Percentiles rank a stretch among this genome's conserved stretches.
Conservation (phyloP, 139 green algal genomes). For the Haematococcus lacustris region DNA sequence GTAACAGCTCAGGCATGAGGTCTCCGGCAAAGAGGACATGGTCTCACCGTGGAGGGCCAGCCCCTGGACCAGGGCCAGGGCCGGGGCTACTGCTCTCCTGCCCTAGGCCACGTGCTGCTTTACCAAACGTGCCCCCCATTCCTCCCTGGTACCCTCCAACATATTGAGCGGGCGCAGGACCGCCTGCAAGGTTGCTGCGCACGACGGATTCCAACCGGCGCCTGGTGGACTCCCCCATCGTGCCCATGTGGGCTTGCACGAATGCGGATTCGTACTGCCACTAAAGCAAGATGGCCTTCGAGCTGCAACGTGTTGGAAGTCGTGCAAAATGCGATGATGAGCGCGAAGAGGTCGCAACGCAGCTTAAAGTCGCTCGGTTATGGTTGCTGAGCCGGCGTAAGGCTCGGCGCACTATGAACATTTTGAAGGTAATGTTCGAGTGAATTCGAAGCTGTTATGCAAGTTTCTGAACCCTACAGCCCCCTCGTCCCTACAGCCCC, state of each 20-base stretch:
- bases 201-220: not conserved
- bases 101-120: conserved; percentile 8
- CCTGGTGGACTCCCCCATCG: conserved; percentile 7
- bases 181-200: not conserved
- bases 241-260: not conserved
- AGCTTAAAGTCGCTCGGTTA: not conserved
- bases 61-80: too few species aligned
- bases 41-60: not conserved
- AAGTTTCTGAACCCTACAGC: too few species aligned
- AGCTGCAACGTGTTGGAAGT: not conserved
- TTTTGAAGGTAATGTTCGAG: too few species aligned
- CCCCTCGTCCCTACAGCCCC: too few species aligned
- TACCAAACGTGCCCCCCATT: conserved; percentile 15
- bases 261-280: not conserved
- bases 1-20: not conserved
- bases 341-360: not conserved
- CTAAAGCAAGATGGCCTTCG: not conserved
- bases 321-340: not conserved
- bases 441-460: too few species aligned
- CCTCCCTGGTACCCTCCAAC: conserved; percentile 16
- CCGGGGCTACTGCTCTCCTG: too few species aligned
- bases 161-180: conserved; percentile 1
- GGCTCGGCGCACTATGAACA: too few species aligned
- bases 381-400: not conserved
- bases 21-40: not conserved